phyloP scores from a whole-genome alignment of 345 rosid species.

The Geranium brycei region DNA sequence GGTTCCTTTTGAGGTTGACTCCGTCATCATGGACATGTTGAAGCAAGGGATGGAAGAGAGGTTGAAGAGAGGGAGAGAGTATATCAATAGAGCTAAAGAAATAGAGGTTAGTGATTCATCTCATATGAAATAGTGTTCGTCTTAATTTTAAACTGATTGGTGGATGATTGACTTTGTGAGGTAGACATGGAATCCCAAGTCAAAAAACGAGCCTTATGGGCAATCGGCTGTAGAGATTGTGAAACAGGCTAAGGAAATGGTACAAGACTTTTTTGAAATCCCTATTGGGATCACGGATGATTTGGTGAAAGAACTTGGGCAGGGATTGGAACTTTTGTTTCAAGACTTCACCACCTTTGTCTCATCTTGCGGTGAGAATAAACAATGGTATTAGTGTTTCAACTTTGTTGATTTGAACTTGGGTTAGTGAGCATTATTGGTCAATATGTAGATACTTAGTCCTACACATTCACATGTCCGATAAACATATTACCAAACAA shows the following conservation, averaged over 20 bases:
- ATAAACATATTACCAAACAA: too few relatives aligned
- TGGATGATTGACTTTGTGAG: background rate
- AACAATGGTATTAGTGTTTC: too few relatives aligned
- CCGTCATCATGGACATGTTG: constrained; percentile 45
- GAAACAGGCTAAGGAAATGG: constrained; percentile 45
- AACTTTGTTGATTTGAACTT: too few relatives aligned
- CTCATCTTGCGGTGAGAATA: constrained; percentile 59
- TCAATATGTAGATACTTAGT: too few relatives aligned
- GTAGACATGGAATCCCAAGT: constrained; percentile 93
- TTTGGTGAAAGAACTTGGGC: constrained; percentile 54
- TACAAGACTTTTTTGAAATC: constrained; percentile 70
- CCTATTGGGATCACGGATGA: constrained; percentile 74
- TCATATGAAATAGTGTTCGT: too few relatives aligned
- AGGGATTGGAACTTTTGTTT: constrained; percentile 53
- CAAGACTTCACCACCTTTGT: constrained; percentile 62
- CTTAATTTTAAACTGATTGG: too few relatives aligned
- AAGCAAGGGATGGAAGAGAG: constrained; percentile 68
- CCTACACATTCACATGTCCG: too few relatives aligned
- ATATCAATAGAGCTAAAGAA: constrained; percentile 47
- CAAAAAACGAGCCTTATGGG: constrained; percentile 82
- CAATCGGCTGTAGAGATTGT: constrained; percentile 60
- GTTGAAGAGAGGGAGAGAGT: constrained; percentile 38
- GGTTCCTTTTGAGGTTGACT: constrained; percentile 79
- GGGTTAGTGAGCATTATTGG: too few relatives aligned
- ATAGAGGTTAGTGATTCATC: constrained; percentile 45